Evolutionary conservation across 129 eudicot species (phyloP).

Genomic region (Pittosporum tobira): DNA sequence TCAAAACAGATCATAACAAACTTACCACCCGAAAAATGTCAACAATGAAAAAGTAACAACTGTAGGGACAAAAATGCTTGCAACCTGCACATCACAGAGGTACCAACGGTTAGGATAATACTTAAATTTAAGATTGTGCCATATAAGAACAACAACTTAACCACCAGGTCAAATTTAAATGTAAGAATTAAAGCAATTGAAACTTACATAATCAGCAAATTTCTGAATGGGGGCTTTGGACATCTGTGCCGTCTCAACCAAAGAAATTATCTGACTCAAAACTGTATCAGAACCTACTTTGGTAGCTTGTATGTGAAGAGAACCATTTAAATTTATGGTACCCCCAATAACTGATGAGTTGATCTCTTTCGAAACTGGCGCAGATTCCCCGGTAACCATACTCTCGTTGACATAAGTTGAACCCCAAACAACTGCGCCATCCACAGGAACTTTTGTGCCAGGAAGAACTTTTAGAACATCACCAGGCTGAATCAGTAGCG

Average conservation of each 20-base stretch:
- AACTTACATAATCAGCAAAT: constrained; percentile 86
- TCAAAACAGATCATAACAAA: constrained; percentile 2
- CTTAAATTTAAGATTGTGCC: background rate
- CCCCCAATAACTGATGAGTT: constrained; percentile 78
- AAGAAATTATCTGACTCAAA: constrained; percentile 87
- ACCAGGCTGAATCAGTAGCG: constrained; percentile 84
- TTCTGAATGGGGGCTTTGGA: constrained; percentile 97
- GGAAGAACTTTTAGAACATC: constrained; percentile 89
- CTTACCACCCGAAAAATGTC: constrained; percentile 89
- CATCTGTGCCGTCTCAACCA: constrained; percentile 99
- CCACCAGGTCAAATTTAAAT: background rate
- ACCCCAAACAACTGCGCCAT: constrained; percentile 84
- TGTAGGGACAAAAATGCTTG: constrained; percentile 89
- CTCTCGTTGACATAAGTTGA: constrained; percentile 97
- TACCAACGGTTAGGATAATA: constrained; percentile 6
- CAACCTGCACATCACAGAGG: constrained; percentile 52
- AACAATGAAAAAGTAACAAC: constrained; percentile 61
- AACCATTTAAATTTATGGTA: constrained; percentile 81
- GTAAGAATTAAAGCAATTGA: background rate
- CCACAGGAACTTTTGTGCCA: constrained; percentile 85
- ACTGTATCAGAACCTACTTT: constrained; percentile 88
- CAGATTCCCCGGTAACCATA: constrained; percentile 97
- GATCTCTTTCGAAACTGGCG: constrained; percentile 67
- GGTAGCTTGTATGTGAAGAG: constrained; percentile 75
- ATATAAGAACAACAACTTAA: too few relatives aligned